Percentiles rank a stretch among this genome's conserved stretches.
Conservation (phyloP, 345 rosid species). For the Erucastrum elatum region DNA sequence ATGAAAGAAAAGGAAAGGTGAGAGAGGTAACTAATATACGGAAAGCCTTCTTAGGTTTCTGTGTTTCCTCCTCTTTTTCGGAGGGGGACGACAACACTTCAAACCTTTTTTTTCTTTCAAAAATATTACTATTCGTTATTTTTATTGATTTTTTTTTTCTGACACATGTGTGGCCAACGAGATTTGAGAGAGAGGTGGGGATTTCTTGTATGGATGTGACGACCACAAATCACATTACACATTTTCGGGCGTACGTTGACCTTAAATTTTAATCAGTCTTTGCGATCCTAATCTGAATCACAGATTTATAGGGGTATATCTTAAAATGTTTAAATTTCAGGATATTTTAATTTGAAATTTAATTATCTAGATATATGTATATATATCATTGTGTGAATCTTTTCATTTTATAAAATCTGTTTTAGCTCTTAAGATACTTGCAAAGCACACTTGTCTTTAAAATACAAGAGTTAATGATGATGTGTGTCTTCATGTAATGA, state of each 20-base stretch:
- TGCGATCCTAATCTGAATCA: neutral
- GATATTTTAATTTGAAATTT: neutral
- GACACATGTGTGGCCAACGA: constrained; percentile 20
- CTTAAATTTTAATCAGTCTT: neutral
- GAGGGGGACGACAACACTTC: constrained; percentile 11
- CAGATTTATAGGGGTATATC: neutral
- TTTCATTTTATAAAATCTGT: neutral
- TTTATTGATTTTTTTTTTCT: neutral
- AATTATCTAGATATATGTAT: neutral
- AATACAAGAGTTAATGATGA: neutral
- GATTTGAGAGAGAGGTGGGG: neutral
- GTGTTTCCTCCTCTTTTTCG: constrained; percentile 25
- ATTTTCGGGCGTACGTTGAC: constrained; percentile 18
- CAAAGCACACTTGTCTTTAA: neutral
- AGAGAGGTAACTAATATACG: constrained; percentile 15
- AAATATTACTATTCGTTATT: neutral
- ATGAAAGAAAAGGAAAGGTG: constrained; percentile 24
- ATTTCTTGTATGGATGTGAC: constrained; percentile 26
- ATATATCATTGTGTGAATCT: neutral
- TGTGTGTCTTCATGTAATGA: neutral
- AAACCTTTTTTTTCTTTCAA: neutral
- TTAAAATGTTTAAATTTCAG: neutral
- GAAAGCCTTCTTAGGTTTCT: constrained; percentile 14
- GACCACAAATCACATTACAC: constrained; percentile 5
- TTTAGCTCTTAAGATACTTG: neutral